Base-by-base conservation (phyloP, 805 yeast genomes). In the Lachancea sp. region DNA sequence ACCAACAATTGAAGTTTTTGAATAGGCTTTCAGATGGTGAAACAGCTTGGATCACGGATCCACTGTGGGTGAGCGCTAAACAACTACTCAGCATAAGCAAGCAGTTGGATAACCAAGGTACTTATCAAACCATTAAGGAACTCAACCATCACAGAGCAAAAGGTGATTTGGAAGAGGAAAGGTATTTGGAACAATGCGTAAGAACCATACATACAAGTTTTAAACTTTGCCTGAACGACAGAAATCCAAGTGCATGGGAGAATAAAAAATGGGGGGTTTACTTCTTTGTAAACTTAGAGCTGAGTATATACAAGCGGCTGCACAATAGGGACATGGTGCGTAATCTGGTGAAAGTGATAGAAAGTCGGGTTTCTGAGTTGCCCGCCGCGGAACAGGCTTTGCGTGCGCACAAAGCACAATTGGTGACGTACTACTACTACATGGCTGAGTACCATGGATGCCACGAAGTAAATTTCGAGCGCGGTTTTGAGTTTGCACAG, bases 201-300 rank as follows among this genome's bases (percentile, higher is more conserved):
- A 67, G 78, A 45, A 70, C 80, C 2, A 69, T 87, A 40, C 87
- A 86, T 58, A 71, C 77, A 45, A 74, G 89, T 5, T 83, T 86
- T 63, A 84, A 82, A 43, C 56, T 83, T 3, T 84, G 95, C 46
- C 66, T 88, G 32, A 84, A 83, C 47, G 96, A 88, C 60, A 72
- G 89, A 43, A 78, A 77, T 45, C 72, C 75, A n/a, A 73, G 72
- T 20, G 35, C 59, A 16, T 37, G 34, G 0, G 51, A 52, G 11
- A 75, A 81, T 45, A 82, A 83, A 54, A 71, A 80, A 51, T 60
- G 63, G 47, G 83, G 80, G 36, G 78, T 83, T 15, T 84, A 80
- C 60, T 79, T 74, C 60, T 81, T 86, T 56, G 74, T 83, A 15
- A 79, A 80, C 29, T 72, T 78, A 40, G 72, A 87, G 43, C 77